Conservation (phyloP, 495 filamentous ascomycete genomes). For the Neurospora pannonica region DNA sequence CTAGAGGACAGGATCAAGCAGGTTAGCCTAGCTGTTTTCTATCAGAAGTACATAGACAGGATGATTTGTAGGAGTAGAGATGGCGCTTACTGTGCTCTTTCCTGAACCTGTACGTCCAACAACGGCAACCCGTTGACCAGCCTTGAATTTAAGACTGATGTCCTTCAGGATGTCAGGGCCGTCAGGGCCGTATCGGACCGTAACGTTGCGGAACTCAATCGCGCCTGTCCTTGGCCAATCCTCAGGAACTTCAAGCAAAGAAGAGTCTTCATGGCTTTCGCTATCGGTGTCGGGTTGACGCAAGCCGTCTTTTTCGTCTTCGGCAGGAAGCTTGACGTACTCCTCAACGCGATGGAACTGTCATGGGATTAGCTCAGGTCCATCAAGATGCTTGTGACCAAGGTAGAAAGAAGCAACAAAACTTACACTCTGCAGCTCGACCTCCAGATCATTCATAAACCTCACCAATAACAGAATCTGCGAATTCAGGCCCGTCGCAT, state of each 20-base stretch:
- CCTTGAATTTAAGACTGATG: conserved; percentile 38
- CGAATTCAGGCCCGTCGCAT: conserved; percentile 38
- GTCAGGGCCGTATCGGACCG: conserved; percentile 37
- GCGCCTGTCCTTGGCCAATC: conserved; percentile 39
- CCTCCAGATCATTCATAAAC: conserved; percentile 39
- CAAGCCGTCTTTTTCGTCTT: conserved; percentile 26
- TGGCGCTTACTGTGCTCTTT: conserved; percentile 41
- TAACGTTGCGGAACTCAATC: conserved; percentile 41
- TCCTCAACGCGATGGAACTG: conserved; percentile 40
- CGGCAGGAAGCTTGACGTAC: conserved; percentile 35
- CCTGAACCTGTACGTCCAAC: conserved; percentile 51
- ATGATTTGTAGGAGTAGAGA: neutral
- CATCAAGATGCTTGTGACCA: neutral
- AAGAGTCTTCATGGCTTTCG: conserved; percentile 16
- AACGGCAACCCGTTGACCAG: conserved; percentile 46
- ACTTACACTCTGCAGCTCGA: conserved; percentile 38
- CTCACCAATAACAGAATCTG: conserved; percentile 37
- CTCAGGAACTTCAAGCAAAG: conserved; percentile 14
- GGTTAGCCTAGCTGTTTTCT: conserved; percentile 8
- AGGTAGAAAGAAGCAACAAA: neutral
- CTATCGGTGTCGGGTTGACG: conserved; percentile 5
- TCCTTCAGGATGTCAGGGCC: conserved; percentile 41
- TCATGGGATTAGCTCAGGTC: neutral
- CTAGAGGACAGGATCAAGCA: conserved; percentile 3
- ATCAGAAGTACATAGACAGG: neutral